Conservation (phyloP, 2,329 filamentous ascomycete genomes). For the Colletotrichum tropicale region DNA sequence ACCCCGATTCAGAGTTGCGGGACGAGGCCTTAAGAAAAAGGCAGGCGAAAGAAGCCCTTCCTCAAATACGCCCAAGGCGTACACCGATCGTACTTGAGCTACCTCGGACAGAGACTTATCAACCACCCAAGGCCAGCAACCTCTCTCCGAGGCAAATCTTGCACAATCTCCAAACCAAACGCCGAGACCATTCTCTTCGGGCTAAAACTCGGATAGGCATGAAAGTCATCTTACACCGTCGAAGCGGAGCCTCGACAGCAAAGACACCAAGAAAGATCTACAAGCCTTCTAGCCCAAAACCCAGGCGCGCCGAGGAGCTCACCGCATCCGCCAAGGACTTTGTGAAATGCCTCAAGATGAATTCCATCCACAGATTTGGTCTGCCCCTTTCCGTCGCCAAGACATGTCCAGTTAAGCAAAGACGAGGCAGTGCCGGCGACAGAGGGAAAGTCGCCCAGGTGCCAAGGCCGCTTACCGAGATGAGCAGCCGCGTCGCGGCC, state of each 20-base stretch:
- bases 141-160: background rate
- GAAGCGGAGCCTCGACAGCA: background rate
- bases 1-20: fast-evolving
- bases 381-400: background rate
- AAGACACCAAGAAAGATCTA: background rate
- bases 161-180: background rate
- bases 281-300: background rate
- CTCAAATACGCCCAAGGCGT: background rate
- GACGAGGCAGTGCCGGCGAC: background rate
- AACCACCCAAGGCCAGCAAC: background rate
- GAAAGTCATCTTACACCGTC: background rate
- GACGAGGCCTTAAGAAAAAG: fast-evolving
- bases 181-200: background rate
- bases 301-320: background rate
- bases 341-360: background rate
- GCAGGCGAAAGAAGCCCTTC: background rate
- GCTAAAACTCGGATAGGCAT: background rate
- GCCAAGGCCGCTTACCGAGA: background rate
- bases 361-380: background rate
- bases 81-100: background rate
- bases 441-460: background rate
- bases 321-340: background rate
- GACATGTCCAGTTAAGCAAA: background rate
- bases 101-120: fast-evolving
- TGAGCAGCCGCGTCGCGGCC: background rate